Conservation (phyloP, 2,329 filamentous ascomycete genomes). For the Colletotrichum camelliae region DNA sequence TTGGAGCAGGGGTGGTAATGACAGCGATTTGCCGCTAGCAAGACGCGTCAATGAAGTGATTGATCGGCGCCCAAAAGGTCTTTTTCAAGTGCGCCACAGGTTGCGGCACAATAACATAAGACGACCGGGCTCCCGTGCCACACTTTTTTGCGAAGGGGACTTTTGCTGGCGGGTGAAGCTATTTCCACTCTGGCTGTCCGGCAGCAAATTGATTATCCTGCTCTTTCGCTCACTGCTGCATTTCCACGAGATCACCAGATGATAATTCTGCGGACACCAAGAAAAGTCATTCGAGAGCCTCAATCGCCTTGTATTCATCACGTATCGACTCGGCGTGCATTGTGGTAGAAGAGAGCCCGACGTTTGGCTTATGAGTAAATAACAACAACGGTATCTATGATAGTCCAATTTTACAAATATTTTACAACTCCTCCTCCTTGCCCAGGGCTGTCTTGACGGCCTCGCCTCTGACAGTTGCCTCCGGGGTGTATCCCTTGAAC, state of each 20-base stretch:
- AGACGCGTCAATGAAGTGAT: background rate
- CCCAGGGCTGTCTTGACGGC: constrained; percentile 1
- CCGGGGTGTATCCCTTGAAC: constrained; percentile 27
- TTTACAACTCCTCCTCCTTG: constrained; percentile 4
- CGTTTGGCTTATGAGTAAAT: background rate
- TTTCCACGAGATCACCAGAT: no score
- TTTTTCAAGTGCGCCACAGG: background rate
- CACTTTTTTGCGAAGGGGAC: background rate
- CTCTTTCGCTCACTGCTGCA: no score
- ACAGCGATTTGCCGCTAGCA: background rate
- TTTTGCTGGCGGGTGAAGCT: background rate
- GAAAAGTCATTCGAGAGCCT: no score
- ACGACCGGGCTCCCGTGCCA: no score
- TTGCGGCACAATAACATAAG: background rate
- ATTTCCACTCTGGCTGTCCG: background rate
- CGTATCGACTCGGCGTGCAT: background rate
- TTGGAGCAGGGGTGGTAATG: background rate
- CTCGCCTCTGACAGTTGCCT: constrained; percentile 13
- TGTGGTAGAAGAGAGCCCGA: background rate
- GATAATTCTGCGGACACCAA: no score
- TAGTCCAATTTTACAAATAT: background rate
- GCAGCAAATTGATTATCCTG: background rate
- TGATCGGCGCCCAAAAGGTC: background rate
- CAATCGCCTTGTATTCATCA: no score
- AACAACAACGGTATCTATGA: background rate